These are phyloP conservation scores for Amaranthus palmeri DNA, from an alignment of 148 eudicot genomes.

Conservation along the genomic window DNA sequence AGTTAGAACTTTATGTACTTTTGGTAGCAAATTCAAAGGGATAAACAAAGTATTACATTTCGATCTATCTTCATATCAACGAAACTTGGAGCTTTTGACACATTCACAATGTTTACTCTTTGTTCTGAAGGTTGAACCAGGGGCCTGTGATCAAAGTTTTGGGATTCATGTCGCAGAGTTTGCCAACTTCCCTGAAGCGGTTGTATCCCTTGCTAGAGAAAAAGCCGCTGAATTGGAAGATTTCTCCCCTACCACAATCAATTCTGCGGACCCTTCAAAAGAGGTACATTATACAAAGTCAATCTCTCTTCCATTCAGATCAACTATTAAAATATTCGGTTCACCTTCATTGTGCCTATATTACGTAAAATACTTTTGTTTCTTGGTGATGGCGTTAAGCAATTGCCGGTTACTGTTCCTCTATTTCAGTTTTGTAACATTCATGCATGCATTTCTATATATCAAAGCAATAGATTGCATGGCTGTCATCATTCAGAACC, in stretches of 20 bases:
- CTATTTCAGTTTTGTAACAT: too few species aligned
- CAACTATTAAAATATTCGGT: too few species aligned
- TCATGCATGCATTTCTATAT: too few species aligned
- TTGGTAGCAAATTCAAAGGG: too few species aligned
- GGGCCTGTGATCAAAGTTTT: slow-evolving; percentile 99
- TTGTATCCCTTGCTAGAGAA: slow-evolving; percentile 85
- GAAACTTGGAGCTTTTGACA: not conserved
- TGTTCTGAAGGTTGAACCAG: slow-evolving; percentile 72
- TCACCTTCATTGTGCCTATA: too few species aligned
- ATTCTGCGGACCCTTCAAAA: slow-evolving; percentile 37
- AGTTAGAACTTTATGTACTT: too few species aligned
- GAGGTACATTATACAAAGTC: slow-evolving; percentile 37
- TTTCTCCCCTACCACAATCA: slow-evolving; percentile 59
- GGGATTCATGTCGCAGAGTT: slow-evolving; percentile 99
- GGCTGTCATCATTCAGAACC: too few species aligned
- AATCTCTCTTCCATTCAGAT: not conserved
- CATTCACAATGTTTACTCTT: not conserved
- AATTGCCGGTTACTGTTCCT: too few species aligned
- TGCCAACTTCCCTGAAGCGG: slow-evolving; percentile 91
- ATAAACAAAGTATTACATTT: not conserved
- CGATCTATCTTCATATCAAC: not conserved
- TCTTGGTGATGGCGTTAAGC: too few species aligned
- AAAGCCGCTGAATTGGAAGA: slow-evolving; percentile 98
- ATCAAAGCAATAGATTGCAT: too few species aligned
- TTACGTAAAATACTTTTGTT: too few species aligned